These are phyloP conservation scores for Prunus persica DNA, from an alignment of 306 rosid genomes.

Conservation along the genomic window Prunus_persica_NCBIv2 NC_034012.1:10236501-10237000, in stretches of 20 bases:
- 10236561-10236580: neutral
- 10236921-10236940: neutral
- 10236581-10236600: neutral
- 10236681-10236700: conserved; percentile 86
- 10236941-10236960: neutral
- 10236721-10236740: conserved; percentile 81
- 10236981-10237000: too few species aligned
- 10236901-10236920: neutral
- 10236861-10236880: neutral
- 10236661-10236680: conserved; percentile 20
- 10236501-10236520: neutral
- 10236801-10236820: neutral
- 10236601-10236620: neutral
- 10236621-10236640: neutral
- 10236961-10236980: neutral
- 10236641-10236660: neutral
- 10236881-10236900: neutral
- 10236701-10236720: conserved; percentile 88
- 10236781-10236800: neutral
- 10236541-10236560: neutral
- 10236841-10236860: neutral
- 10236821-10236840: neutral
- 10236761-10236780: neutral
- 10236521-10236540: neutral
- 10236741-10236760: conserved; percentile 80